Conservation (phyloP, 2,329 filamentous ascomycete genomes). For the Emericellopsis cladophorae region DNA sequence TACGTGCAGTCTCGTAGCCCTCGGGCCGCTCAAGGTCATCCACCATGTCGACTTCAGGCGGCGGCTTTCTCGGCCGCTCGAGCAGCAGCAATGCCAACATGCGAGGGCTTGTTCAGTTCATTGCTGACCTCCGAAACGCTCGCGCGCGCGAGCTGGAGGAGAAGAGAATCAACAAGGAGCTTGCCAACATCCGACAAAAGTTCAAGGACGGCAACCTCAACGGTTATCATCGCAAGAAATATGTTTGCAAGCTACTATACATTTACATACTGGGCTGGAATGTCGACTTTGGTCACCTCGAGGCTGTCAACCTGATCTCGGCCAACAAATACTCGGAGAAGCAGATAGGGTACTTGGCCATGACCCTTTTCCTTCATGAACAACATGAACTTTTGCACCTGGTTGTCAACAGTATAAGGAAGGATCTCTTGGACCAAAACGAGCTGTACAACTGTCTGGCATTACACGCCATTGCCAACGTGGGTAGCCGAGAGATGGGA, state of each 20-base stretch:
- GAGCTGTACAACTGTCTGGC: constrained; percentile 96
- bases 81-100: constrained; percentile 54
- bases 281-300: constrained; percentile 95
- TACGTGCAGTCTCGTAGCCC: background rate
- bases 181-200: constrained; percentile 96
- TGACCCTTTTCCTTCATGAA: constrained; percentile 94
- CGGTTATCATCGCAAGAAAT: constrained; percentile 99
- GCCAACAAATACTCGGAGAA: constrained; percentile 97
- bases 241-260: constrained; percentile 98
- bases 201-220: constrained; percentile 92
- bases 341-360: constrained; percentile 95
- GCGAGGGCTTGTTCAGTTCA: constrained; percentile 91
- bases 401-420: constrained; percentile 96
- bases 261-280: constrained; percentile 99
- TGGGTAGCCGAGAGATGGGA: constrained; percentile 93
- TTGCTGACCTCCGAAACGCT: constrained; percentile 90
- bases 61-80: constrained; percentile 54
- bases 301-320: constrained; percentile 95
- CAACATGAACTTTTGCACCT: constrained; percentile 91
- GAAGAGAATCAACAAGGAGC: constrained; percentile 98
- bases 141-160: constrained; percentile 91
- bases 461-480: constrained; percentile 93
- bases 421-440: constrained; percentile 88
- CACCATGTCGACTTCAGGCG: constrained; percentile 42
- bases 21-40: background rate